Evolutionary conservation across 1,139 yeast genomes (phyloP).

Genomic region (Yamadazyma buinensis): DNA sequence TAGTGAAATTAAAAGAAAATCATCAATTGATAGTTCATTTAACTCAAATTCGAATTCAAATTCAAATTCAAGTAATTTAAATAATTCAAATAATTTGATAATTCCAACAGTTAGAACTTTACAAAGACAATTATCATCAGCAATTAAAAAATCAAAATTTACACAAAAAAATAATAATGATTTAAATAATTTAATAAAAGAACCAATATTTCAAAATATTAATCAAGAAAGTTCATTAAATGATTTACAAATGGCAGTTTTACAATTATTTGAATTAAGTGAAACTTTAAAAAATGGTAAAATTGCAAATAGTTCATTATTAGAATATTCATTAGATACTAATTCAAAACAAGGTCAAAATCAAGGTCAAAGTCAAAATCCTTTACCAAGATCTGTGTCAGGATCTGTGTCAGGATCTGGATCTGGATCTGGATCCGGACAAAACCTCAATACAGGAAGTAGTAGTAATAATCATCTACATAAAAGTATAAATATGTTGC

Average conservation of each 20-base stretch:
- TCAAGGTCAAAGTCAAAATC: no score
- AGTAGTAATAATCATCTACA: no score
- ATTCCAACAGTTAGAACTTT: slow-evolving; percentile 37
- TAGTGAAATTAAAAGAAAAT: slow-evolving; percentile 17
- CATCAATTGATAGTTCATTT: background rate
- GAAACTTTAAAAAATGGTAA: slow-evolving; percentile 30
- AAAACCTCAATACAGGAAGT: no score
- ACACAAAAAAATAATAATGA: slow-evolving; percentile 8
- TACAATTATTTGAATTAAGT: slow-evolving; percentile 30
- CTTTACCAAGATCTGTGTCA: no score
- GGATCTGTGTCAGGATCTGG: no score
- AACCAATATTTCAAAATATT: slow-evolving; percentile 18
- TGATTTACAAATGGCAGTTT: slow-evolving; percentile 28
- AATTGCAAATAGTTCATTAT: slow-evolving; percentile 15
- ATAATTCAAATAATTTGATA: slow-evolving; percentile 8
- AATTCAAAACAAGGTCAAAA: background rate
- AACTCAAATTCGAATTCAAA: no score
- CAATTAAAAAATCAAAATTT: slow-evolving; percentile 27
- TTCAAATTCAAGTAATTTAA: background rate
- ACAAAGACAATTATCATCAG: slow-evolving; percentile 34
- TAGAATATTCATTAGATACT: slow-evolving; percentile 5
- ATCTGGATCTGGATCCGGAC: no score
- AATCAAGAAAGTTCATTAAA: slow-evolving; percentile 17
- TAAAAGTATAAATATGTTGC: no score
- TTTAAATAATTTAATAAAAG: background rate